A percentile compares a stretch with the other conserved stretches of the same genome.
phyloP scores from a whole-genome alignment of 1,284 basidiomycete species.

The Apiotrichum brassicae region DNA sequence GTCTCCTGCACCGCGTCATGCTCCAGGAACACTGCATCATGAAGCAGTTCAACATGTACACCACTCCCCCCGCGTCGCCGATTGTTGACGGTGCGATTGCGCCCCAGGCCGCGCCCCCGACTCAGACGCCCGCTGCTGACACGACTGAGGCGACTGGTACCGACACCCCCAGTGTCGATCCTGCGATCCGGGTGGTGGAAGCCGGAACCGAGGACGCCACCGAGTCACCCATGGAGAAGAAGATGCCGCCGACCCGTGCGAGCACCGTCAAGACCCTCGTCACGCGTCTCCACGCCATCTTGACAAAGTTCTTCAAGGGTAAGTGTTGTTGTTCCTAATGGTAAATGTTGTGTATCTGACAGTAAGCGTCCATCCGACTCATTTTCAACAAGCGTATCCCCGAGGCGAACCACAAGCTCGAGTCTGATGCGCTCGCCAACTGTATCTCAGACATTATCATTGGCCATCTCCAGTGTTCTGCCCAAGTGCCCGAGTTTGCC shows the following conservation, averaged over 20 bases:
- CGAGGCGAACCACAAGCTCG: conserved; percentile 70
- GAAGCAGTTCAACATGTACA: conserved; percentile 51
- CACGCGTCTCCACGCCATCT: conserved; percentile 66
- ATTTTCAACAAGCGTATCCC: conserved; percentile 68
- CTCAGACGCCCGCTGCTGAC: neutral
- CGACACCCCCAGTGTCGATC: neutral
- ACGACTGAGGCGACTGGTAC: neutral
- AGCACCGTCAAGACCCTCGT: conserved; percentile 60
- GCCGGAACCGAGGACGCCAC: neutral
- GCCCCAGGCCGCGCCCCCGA: neutral
- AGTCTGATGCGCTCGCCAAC: conserved; percentile 63
- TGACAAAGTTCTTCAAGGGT: conserved; percentile 88
- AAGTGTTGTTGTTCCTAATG: conserved; percentile 21
- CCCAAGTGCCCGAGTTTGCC: conserved; percentile 17
- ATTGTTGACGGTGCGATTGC: neutral
- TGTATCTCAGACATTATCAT: conserved; percentile 67
- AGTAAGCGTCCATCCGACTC: conserved; percentile 72
- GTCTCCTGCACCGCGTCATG: conserved; percentile 73
- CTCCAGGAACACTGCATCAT: conserved; percentile 52
- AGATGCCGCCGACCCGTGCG: conserved; percentile 10
- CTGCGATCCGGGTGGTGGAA: conserved; percentile 1
- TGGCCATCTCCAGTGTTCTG: conserved; percentile 56
- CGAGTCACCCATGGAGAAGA: neutral
- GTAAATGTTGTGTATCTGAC: neutral
- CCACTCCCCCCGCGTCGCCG: neutral